Percentiles rank a stretch among this genome's conserved stretches.
These are phyloP conservation scores for Pseudopithomyces chartarum DNA, from an alignment of 2,329 filamentous ascomycete species.

Conservation along the genomic window DNA sequence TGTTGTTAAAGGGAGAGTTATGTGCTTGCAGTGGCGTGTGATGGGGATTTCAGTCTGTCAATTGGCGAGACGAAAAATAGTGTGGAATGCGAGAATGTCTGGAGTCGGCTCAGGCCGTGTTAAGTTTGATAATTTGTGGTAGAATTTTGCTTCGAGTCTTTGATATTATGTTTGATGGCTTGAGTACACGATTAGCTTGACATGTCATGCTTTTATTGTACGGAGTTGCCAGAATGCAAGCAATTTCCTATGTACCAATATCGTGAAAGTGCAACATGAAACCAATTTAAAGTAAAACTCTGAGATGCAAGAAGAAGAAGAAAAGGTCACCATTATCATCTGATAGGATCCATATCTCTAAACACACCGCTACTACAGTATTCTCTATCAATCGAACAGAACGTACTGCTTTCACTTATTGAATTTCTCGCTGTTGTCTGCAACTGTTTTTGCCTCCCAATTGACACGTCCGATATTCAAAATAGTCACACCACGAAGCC, in stretches of 20 bases:
- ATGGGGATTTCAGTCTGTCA: not conserved
- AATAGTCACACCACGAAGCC: too few species aligned
- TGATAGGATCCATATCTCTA: too few species aligned
- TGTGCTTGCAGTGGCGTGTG: not conserved
- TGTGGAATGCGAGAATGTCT: not conserved
- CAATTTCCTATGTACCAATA: not conserved
- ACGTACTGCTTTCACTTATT: too few species aligned
- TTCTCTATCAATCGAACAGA: too few species aligned
- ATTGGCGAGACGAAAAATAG: not conserved
- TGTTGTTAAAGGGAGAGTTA: not conserved
- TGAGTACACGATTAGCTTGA: not conserved
- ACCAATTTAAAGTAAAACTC: too few species aligned
- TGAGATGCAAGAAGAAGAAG: too few species aligned
- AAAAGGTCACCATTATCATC: too few species aligned
- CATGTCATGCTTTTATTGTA: not conserved
- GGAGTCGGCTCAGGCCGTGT: not conserved
- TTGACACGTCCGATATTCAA: too few species aligned
- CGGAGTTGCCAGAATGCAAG: not conserved
- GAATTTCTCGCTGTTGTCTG: too few species aligned
- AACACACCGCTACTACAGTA: too few species aligned
- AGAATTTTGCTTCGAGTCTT: not conserved
- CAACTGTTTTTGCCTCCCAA: too few species aligned
- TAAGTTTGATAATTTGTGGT: not conserved
- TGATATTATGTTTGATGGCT: not conserved
- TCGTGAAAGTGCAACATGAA: too few species aligned